These are phyloP conservation scores for Decorospora gaudefroyi DNA, from an alignment of 2,329 filamentous ascomycete species.

Conservation along the genomic window DNA sequence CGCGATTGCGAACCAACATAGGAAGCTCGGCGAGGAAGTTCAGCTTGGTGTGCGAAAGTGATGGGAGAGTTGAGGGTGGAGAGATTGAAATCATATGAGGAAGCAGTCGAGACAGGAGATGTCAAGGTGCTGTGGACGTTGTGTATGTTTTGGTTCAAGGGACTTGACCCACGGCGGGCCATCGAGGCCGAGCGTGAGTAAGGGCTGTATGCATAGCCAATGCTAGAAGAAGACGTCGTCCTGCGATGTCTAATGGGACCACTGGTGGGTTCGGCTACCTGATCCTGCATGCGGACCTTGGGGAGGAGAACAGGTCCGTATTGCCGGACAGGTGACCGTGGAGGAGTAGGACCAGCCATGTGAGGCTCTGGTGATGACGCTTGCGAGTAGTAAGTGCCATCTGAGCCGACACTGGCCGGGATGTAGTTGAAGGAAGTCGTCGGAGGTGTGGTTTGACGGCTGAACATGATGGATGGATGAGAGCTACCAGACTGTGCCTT, in stretches of 20 bases:
- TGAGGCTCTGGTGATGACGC: constrained; percentile 70
- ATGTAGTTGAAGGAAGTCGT: constrained; percentile 45
- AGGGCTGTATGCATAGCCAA: constrained; percentile 52
- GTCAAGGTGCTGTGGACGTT: constrained; percentile 47
- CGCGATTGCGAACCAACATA: constrained; percentile 52
- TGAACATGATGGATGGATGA: constrained; percentile 46
- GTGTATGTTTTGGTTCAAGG: constrained; percentile 45
- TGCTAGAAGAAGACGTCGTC: constrained; percentile 57
- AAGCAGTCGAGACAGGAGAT: constrained; percentile 51
- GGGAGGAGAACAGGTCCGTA: constrained; percentile 80
- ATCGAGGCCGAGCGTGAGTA: constrained; percentile 55
- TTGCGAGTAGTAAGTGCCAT: constrained; percentile 65
- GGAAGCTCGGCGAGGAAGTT: constrained; percentile 43
- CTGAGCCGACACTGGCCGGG: constrained; percentile 53
- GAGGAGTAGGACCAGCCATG: constrained; percentile 71
- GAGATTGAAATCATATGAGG: constrained; percentile 46
- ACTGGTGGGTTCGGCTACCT: constrained; percentile 67
- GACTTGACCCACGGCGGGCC: constrained; percentile 54
- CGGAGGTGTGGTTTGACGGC: constrained; percentile 54
- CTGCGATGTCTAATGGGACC: constrained; percentile 61
- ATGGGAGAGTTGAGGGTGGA: constrained; percentile 68
- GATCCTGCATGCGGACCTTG: constrained; percentile 84
- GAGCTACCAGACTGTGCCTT: constrained; percentile 45
- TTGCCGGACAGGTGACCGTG: constrained; percentile 72
- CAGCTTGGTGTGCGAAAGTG: constrained; percentile 49